Evolutionary conservation across 441 rosid species (phyloP).

Genomic region (Populus tomentosa): DNA sequence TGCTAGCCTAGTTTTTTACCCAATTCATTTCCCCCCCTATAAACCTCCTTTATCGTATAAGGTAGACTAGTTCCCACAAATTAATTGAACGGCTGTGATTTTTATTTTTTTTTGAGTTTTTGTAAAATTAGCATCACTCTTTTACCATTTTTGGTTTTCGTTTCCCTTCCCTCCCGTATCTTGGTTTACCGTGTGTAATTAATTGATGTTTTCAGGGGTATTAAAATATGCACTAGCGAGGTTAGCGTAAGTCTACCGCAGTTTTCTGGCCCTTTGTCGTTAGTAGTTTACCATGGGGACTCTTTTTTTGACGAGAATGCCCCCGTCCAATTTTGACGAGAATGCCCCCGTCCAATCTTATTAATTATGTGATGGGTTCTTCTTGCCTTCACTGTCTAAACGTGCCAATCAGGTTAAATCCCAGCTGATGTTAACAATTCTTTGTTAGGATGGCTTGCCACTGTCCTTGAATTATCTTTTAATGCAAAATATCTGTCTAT

Average conservation of each 20-base stretch:
- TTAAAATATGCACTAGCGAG: constrained; percentile 8
- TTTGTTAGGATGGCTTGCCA: background rate
- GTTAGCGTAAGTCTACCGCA: constrained; percentile 30
- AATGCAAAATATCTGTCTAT: background rate
- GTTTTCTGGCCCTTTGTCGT: background rate
- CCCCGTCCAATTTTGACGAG: background rate
- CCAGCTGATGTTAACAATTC: background rate
- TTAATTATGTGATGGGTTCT: background rate
- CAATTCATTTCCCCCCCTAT: background rate
- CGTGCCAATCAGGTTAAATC: background rate
- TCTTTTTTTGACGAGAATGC: background rate
- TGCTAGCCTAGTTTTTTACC: background rate
- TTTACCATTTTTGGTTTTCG: background rate
- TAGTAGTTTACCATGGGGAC: background rate
- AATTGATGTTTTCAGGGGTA: too few species aligned
- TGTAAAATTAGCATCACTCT: background rate
- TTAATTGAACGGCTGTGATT: background rate
- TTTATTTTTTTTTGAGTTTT: too few species aligned
- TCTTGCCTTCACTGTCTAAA: background rate
- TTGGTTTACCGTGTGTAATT: too few species aligned
- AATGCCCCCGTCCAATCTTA: background rate
- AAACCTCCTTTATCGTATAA: background rate
- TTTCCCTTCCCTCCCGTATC: background rate
- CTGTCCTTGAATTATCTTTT: background rate
- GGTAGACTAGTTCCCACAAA: background rate